A percentile compares a stretch with the other conserved stretches of the same genome.
Conservation (phyloP, 129 eudicot species). For the Centella asiatica region DNA sequence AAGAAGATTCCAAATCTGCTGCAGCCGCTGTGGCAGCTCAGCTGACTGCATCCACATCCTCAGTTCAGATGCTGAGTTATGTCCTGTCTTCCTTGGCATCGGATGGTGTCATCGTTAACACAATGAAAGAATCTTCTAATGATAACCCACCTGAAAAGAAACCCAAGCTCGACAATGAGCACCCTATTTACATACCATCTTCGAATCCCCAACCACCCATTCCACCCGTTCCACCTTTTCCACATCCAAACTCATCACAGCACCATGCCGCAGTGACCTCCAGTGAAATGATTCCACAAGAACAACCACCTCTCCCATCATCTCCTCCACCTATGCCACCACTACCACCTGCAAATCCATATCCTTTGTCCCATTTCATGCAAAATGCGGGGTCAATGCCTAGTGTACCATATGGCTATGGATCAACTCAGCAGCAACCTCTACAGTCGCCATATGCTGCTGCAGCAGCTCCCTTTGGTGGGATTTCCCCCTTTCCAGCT, state of each 20-base stretch:
- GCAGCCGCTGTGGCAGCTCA: conserved; percentile 99
- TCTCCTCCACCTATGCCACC: conserved; percentile 71
- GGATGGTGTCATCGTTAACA: conserved; percentile 54
- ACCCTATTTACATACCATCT: conserved; percentile 28
- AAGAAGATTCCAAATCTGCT: conserved; percentile 64
- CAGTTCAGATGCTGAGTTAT: conserved; percentile 81
- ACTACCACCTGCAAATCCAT: conserved; percentile 69
- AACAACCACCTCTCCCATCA: conserved; percentile 61
- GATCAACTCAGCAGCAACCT: conserved; percentile 39
- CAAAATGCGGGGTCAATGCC: conserved; percentile 41
- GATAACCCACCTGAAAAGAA: conserved; percentile 55
- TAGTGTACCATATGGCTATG: conserved; percentile 37
- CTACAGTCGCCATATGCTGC: conserved; percentile 31
- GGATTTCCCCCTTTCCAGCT: conserved; percentile 36
- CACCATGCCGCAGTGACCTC: conserved; percentile 20
- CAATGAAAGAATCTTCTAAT: conserved; percentile 33
- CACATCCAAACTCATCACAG: conserved; percentile 27
- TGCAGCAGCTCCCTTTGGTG: conserved; percentile 31
- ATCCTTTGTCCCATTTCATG: conserved; percentile 41
- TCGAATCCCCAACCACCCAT: conserved; percentile 31
- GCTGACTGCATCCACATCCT: conserved; percentile 85
- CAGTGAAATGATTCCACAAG: conserved; percentile 17
- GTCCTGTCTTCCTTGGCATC: conserved; percentile 88
- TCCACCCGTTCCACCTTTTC: conserved; percentile 31
- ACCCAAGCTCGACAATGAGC: conserved; percentile 43